Conservation (phyloP, 257 asterid species). For the Handroanthus guayacan region DNA sequence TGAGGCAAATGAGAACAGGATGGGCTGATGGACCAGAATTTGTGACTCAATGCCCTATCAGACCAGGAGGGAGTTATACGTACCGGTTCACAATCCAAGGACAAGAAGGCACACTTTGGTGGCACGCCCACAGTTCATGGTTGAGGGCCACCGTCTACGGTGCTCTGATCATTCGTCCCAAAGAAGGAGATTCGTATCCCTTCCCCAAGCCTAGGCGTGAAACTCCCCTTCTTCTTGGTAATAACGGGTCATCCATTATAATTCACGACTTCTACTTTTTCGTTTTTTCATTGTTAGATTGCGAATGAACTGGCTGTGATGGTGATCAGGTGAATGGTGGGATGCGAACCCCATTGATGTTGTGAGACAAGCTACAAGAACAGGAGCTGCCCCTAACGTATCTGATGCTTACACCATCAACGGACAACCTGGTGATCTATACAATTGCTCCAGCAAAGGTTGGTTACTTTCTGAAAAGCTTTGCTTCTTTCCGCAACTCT, state of each 20-base stretch:
- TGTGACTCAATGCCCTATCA: constrained; percentile 85
- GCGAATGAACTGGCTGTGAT: not conserved
- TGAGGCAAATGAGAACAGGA: constrained; percentile 76
- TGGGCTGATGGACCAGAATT: constrained; percentile 97
- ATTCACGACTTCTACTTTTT: not conserved
- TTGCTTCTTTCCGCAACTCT: not conserved
- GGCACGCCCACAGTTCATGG: constrained; percentile 99
- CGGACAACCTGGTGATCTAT: constrained; percentile 96
- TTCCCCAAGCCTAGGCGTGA: constrained; percentile 80
- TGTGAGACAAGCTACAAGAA: constrained; percentile 69
- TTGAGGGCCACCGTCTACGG: constrained; percentile 94
- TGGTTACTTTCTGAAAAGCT: not conserved
- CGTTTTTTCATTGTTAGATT: not conserved
- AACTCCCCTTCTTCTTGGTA: constrained; percentile 80
- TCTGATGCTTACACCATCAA: constrained; percentile 92
- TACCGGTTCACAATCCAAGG: constrained; percentile 81
- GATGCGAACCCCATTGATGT: constrained; percentile 85
- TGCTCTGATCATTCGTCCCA: constrained; percentile 75
- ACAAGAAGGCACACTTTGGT: constrained; percentile 96
- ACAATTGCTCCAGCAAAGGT: constrained; percentile 83
- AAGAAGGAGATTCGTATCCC: constrained; percentile 70
- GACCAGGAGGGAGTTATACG: constrained; percentile 81
- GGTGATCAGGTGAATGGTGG: constrained; percentile 95
- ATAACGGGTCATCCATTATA: not conserved
- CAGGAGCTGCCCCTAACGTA: constrained; percentile 81